Evolutionary conservation across 1,284 basidiomycete genomes (phyloP), one percentile per base, ranked within the genome.

Genomic region (Bjerkandera adusta): DNA sequence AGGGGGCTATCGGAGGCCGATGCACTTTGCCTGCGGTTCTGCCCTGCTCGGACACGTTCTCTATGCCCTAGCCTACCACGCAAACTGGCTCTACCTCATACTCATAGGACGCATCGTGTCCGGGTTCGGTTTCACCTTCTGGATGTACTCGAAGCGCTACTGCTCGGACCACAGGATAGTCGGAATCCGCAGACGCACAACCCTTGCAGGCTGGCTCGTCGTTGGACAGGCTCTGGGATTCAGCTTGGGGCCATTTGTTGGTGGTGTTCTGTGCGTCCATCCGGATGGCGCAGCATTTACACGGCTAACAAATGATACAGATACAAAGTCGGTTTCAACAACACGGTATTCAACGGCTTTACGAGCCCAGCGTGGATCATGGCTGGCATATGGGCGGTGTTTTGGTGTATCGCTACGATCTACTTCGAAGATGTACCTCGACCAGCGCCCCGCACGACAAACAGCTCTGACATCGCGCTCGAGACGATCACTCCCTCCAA

Each of bases 331-430:
- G 63, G 63, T 2, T 65, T 65, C 49, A 43, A 50, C 3, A 63
- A 63, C 47, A 22, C 50, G 0, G 45, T 85, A 6, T 79, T 78
- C 63, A 80, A 80, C 55, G 83, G 85, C 3, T 82, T 71, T 53
- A 85, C 81, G 0, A 78, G 80, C 50, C 81, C 82, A 1, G 82
- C 77, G 1, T 87, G 85, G 83, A 46, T 85, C 33, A 80, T 85
- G 73, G 75, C 81, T 0, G 65, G 52, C 3, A 59, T 75, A 7
- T 85, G 79, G 73, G 58, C 67, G 5, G 52, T 73, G 4, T 85
- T 83, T 59, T 79, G 77, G 72, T 58, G 67, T 4, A 55, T 71
- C 10, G 66, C 66, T 7, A 52, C 64, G 10, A 45, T 68, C 13
- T 68, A 70, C 41, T 85, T 79, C 57, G 68, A 84, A 53, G 83